Evolutionary conservation across 441 rosid genomes (phyloP), one percentile per base, ranked within the genome.

Genomic region (Mallotus japonicus): DNA sequence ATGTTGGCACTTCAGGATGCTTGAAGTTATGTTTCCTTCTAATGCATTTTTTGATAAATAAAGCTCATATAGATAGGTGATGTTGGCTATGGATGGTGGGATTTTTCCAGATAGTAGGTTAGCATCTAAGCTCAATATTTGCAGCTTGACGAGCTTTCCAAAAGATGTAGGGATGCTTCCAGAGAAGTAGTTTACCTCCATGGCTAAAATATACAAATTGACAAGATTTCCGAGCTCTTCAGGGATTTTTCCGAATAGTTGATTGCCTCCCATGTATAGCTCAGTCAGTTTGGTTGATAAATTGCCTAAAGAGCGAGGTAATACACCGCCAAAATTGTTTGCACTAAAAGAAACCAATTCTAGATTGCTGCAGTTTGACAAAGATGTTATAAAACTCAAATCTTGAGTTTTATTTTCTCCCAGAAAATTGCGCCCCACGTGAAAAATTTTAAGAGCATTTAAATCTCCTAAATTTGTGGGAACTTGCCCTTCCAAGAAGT

Each of bases 1-100:
- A 6, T 32, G 4, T 55, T 44, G 32, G 22, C 61, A 24, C 4
- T 47, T 62, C 8, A 50, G 57, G 1, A 67, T 54, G 57, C 47
- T 40, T 0, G 34, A 6, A 4, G 69, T 75, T 19, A 80, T 57
- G 13, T 46, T 42, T 17, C 83, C 83, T 44, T 60, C 17, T 1
- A 77, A 51, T 8, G 16, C 56, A 47, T 77, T 77, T 9, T 0
- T 1, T 0, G 10, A 3, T 67, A 71, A 14, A 1, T 0, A 0
- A 12, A 77, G 71, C 1, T 0, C 4, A 53, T 8, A 5, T 3
- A 72, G 3, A 0, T 15, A 17, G 49, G 54, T 34, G 17, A 72
- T 44, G 47, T 72, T 66, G 24, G 84, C 84, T 6, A 84, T 63
- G 16, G 83, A 75, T 3, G 71, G 6, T 17, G 88, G 87, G 17